These are phyloP conservation scores for Xylogone sp. DNA, from an alignment of 2,329 filamentous ascomycete species.

Conservation along the genomic window DNA sequence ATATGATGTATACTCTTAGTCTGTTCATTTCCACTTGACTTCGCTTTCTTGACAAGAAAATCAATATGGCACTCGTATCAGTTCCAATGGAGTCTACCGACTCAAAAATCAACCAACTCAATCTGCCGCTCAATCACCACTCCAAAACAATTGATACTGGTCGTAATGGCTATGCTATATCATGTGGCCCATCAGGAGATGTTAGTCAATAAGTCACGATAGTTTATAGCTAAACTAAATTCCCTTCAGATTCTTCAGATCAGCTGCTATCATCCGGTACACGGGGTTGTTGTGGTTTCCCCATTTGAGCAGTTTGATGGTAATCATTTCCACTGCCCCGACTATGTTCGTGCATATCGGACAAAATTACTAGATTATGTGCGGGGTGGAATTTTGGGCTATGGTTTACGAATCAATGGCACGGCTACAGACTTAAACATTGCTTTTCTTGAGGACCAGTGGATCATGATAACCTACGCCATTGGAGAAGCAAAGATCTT, in stretches of 20 bases:
- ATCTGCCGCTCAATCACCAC: neutral
- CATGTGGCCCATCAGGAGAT: constrained; percentile 10
- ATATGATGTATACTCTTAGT: too few species aligned
- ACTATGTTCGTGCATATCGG: constrained; percentile 13
- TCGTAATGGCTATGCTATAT: constrained; percentile 8
- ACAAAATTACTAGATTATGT: constrained; percentile 10
- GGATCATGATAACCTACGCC: neutral
- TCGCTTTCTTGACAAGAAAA: too few species aligned
- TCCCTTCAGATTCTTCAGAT: constrained; percentile 9
- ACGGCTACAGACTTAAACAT: constrained; percentile 1
- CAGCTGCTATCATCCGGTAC: neutral
- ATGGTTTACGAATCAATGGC: constrained; percentile 3
- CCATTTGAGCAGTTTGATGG: constrained; percentile 18
- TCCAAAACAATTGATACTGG: constrained; percentile 11
- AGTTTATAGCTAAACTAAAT: too few species aligned
- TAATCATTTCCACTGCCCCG: constrained; percentile 5
- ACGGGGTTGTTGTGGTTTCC: constrained; percentile 9
- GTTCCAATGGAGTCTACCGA: too few species aligned
- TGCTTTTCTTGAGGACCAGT: neutral
- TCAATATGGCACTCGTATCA: too few species aligned
- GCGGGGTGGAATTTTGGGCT: neutral
- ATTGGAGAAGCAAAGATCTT: neutral
- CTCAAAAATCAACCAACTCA: neutral
- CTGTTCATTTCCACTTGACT: too few species aligned
- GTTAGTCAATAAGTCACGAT: too few species aligned